phyloP scores from a whole-genome alignment of 1,284 basidiomycete species.

The Lignosus rhinocerotis region DNA sequence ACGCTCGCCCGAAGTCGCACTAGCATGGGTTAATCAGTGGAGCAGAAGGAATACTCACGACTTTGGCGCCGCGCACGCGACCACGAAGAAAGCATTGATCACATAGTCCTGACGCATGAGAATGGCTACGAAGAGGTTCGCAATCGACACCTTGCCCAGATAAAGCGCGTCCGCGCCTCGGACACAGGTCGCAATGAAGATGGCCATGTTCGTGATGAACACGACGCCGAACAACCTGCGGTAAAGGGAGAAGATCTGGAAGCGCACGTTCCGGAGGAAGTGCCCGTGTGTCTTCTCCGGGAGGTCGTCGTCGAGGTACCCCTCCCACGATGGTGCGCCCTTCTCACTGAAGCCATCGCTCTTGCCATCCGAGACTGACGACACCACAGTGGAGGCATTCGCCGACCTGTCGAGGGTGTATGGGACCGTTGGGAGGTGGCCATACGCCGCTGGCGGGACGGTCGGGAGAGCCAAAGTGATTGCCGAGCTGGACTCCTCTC shows the following conservation, averaged over 20 bases:
- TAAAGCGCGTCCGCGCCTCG: conserved; percentile 41
- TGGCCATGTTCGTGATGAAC: conserved; percentile 51
- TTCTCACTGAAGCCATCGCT: conserved; percentile 27
- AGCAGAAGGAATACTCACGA: conserved; percentile 37
- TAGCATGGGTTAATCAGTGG: not conserved
- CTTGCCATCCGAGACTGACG: conserved; percentile 19
- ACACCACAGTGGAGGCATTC: conserved; percentile 13
- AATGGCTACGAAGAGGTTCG: conserved; percentile 53
- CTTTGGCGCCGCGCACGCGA: conserved; percentile 48
- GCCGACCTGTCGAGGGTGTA: conserved; percentile 10
- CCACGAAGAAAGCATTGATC: conserved; percentile 53
- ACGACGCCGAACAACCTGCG: conserved; percentile 57
- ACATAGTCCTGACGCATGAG: conserved; percentile 62
- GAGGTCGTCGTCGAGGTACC: conserved; percentile 49
- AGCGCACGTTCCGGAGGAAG: conserved; percentile 49
- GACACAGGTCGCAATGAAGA: conserved; percentile 47
- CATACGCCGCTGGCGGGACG: conserved; percentile 5
- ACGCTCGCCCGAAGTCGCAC: not conserved
- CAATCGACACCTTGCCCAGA: conserved; percentile 48
- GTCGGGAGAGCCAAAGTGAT: conserved; percentile 1
- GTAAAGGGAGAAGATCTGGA: conserved; percentile 54
- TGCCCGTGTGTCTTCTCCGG: conserved; percentile 49
- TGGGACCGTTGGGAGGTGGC: conserved; percentile 4
- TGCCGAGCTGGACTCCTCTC: not conserved
- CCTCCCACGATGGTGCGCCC: conserved; percentile 44